phyloP scores from a whole-genome alignment of 768 basidiomycete species.

The Leccinum aurantiacum region DNA sequence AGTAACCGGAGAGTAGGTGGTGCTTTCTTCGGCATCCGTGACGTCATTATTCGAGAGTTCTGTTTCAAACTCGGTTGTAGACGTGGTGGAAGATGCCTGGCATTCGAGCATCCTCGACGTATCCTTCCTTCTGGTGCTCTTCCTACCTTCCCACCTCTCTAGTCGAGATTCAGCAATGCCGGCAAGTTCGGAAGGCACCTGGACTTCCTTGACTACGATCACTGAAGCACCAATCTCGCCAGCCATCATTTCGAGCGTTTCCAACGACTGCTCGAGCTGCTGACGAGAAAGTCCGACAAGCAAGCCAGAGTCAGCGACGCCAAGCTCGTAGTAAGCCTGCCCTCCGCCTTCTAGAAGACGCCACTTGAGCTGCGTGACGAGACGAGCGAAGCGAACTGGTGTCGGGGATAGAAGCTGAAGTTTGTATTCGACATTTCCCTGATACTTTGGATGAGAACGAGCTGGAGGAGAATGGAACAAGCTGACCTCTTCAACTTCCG shows the following conservation, averaged over 20 bases:
- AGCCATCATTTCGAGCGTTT: conserved; percentile 92
- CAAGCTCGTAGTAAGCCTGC: conserved; percentile 80
- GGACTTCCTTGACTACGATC: conserved; percentile 86
- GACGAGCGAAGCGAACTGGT: conserved; percentile 70
- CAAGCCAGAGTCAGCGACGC: conserved; percentile 84
- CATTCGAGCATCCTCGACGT: conserved; percentile 19
- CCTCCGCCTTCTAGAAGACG: conserved; percentile 83
- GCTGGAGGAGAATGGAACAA: neutral
- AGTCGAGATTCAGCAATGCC: conserved; percentile 33
- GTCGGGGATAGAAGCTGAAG: conserved; percentile 82
- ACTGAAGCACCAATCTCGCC: conserved; percentile 91
- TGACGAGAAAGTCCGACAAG: conserved; percentile 73
- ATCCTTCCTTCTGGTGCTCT: conserved; percentile 37
- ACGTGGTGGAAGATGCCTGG: conserved; percentile 36
- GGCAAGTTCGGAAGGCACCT: conserved; percentile 59
- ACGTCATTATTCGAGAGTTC: conserved; percentile 38
- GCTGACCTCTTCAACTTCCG: conserved; percentile 67
- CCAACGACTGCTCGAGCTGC: conserved; percentile 79
- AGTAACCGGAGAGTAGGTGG: conserved; percentile 5
- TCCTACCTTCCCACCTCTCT: conserved; percentile 38
- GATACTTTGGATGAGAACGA: conserved; percentile 9
- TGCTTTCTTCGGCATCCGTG: conserved; percentile 38
- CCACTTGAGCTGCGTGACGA: conserved; percentile 97
- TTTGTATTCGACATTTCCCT: conserved; percentile 95
- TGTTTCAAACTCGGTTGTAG: conserved; percentile 41